These are phyloP conservation scores for Globisporangium echinulatum DNA, from an alignment of 352 stramenopile species.

Conservation along the genomic window DNA sequence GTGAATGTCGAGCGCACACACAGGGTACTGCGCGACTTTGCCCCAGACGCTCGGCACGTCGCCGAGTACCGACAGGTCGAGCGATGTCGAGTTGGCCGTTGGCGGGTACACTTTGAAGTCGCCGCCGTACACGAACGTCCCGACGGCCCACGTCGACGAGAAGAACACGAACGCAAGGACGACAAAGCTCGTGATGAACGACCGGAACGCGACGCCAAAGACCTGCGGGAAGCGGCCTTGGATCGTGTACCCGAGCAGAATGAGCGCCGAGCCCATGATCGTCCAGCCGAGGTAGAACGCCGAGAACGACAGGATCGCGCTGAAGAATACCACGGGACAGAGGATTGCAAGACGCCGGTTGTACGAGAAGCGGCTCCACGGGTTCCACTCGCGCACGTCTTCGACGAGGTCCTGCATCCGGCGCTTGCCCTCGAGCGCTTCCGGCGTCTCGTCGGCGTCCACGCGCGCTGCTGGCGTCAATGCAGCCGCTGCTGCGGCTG, in stretches of 20 bases:
- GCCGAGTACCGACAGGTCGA: constrained; percentile 16
- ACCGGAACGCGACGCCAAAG: constrained; percentile 81
- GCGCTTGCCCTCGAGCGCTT: constrained; percentile 57
- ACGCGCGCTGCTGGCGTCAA: neutral
- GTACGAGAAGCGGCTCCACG: constrained; percentile 79
- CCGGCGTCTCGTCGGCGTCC: constrained; percentile 51
- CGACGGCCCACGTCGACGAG: constrained; percentile 80
- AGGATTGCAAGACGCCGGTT: constrained; percentile 57
- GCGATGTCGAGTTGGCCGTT: constrained; percentile 6
- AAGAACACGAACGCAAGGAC: constrained; percentile 85
- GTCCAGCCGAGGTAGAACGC: constrained; percentile 75
- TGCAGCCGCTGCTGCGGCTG: constrained; percentile 3
- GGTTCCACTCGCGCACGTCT: constrained; percentile 47
- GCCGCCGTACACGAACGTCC: constrained; percentile 79
- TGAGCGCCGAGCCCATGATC: constrained; percentile 79
- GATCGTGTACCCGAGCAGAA: constrained; percentile 72
- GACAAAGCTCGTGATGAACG: constrained; percentile 82
- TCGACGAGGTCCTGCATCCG: constrained; percentile 37
- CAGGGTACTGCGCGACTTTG: constrained; percentile 67
- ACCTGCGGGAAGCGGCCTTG: constrained; percentile 77
- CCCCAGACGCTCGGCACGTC: constrained; percentile 32
- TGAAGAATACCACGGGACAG: constrained; percentile 58
- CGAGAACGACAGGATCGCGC: constrained; percentile 78
- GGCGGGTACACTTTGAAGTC: constrained; percentile 79
- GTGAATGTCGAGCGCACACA: constrained; percentile 63